phyloP scores from a whole-genome alignment of 345 rosid genomes.

The Populus nigra region DNA sequence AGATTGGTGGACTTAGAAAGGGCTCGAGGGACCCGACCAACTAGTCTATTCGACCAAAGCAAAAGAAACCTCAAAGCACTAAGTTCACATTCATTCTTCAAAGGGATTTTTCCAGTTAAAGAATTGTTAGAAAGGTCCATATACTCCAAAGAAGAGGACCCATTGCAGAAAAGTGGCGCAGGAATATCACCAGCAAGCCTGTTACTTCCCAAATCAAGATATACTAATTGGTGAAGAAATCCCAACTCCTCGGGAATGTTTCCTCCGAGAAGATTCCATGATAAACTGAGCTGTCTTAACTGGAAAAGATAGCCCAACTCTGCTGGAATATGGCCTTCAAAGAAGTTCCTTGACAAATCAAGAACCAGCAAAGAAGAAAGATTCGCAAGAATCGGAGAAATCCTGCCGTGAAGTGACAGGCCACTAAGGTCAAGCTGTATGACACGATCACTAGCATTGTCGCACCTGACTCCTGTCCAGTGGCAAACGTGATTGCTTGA shows the following conservation, averaged over 20 bases:
- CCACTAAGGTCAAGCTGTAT: constrained; percentile 58
- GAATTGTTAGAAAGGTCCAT: constrained; percentile 82
- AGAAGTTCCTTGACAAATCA: constrained; percentile 72
- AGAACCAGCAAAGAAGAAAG: constrained; percentile 61
- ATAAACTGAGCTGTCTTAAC: constrained; percentile 54
- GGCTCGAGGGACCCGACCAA: constrained; percentile 53
- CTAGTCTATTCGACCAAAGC: constrained; percentile 75
- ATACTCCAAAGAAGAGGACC: constrained; percentile 49
- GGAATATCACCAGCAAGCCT: constrained; percentile 57
- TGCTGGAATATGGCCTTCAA: constrained; percentile 59
- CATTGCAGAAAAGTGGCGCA: constrained; percentile 55
- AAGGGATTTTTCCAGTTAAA: constrained; percentile 57
- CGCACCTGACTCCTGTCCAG: constrained; percentile 74
- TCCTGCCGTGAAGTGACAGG: constrained; percentile 51
- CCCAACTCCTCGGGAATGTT: constrained; percentile 60
- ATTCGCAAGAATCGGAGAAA: constrained; percentile 58
- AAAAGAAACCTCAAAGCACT: constrained; percentile 56
- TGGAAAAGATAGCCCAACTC: constrained; percentile 52
- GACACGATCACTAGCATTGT: constrained; percentile 41
- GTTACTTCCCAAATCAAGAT: constrained; percentile 64
- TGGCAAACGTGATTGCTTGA: constrained; percentile 52
- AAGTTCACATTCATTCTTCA: constrained; percentile 48
- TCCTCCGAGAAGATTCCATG: constrained; percentile 71
- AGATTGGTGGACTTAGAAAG: constrained; percentile 68
- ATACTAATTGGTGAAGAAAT: constrained; percentile 40